Evolutionary conservation across 441 rosid species (phyloP), one percentile per base, ranked within the genome.

Genomic region (Syzygium syzygioides): DNA sequence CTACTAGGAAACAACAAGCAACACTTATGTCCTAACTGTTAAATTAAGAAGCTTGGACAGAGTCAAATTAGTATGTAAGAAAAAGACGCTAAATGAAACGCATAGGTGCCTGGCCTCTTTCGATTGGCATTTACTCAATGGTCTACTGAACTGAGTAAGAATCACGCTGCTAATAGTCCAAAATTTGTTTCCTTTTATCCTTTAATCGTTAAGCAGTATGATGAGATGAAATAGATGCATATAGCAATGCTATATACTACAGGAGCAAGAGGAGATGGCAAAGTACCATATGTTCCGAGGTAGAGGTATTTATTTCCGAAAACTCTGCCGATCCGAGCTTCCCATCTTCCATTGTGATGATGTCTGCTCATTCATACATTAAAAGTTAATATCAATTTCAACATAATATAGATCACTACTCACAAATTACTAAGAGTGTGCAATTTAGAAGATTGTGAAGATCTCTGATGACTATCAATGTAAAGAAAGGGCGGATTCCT

Each of bases 331-430:
- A 85, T 85, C 10, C 87, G 87, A 19, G 87, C 87, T 45, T 85
- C 87, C 87, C 87, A 85, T 85, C 87, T 85, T 45, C 87, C 87
- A 34, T 85, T 85, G 66, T 85, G 86, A 57, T 85, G 86, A 85
- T 85, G 86, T 57, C 86, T 85, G 66, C 48, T 84, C 41, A n/a
- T 84, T 84, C 55, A 48, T 84, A 48, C 19, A 13, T 41, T 12
- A 7, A 41, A 76, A 41, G 52, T 41, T 76, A 37, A 41, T 20
- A 6, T 71, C 28, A 37, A 71, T 20, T 25, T 76, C 83, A 76
- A 37, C 17, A 76, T 41, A 37, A 12, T 37, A 41, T 76, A 76
- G 83, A 76, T 76, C 9, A 25, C 15, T 6, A 76, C 83, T 20
- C 18, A 13, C 5, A 41, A 76, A 76, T 76, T 76, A 41, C 17